Conservation (phyloP, 768 basidiomycete genomes). For the Cystofilobasidium capitatum region DNA sequence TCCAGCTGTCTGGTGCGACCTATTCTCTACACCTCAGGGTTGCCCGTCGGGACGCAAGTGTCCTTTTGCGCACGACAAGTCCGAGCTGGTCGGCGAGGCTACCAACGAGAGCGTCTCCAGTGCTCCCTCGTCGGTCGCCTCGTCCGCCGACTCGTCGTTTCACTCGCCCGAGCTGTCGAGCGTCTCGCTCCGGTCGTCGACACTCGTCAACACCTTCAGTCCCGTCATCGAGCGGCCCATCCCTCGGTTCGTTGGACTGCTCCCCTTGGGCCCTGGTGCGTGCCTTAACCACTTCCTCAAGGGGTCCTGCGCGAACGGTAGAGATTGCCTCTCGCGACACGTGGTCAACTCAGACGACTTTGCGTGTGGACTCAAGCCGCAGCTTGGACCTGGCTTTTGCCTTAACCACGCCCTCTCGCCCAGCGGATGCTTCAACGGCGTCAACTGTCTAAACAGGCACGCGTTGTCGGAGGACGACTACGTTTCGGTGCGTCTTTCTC, state of each 20-base stretch:
- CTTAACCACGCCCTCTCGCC: not conserved
- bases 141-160: too few species aligned
- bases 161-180: too few species aligned
- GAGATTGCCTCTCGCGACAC: not conserved
- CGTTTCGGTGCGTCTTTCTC: too few species aligned
- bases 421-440: not conserved
- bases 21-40: too few species aligned
- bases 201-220: not conserved
- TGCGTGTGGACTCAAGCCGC: not conserved
- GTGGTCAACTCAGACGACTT: not conserved
- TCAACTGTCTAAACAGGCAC: not conserved
- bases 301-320: not conserved
- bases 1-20: too few species aligned
- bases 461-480: not conserved
- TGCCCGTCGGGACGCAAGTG: too few species aligned
- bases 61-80: too few species aligned
- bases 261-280: not conserved
- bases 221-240: not conserved
- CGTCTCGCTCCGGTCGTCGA: not conserved
- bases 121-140: too few species aligned
- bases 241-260: not conserved
- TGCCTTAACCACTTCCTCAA: not conserved
- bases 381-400: not conserved
- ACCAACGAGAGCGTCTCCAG: too few species aligned
- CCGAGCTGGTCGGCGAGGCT: too few species aligned